Conservation (phyloP, 2,329 filamentous ascomycete genomes). For the Pyrenochaeta sp. region DNA sequence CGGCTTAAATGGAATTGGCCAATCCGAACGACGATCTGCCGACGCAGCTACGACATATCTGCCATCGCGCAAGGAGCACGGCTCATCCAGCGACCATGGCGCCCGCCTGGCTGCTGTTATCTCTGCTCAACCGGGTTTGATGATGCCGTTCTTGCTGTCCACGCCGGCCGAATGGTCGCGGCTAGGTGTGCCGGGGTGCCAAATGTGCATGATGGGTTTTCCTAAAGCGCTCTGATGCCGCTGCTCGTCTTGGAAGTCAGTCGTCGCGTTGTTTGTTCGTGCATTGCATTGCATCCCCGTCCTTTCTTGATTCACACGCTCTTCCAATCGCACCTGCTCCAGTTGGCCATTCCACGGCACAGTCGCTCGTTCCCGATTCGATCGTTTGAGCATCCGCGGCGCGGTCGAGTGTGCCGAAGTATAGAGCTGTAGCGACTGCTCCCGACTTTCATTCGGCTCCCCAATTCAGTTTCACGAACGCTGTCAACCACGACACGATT, state of each 20-base stretch:
- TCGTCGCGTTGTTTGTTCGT: background rate
- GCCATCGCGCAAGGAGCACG: background rate
- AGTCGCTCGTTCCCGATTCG: background rate
- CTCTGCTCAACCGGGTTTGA: background rate
- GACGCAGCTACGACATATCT: background rate
- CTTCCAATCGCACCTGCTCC: background rate
- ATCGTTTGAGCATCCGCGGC: background rate
- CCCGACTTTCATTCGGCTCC: background rate
- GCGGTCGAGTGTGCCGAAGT: background rate
- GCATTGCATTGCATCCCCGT: background rate
- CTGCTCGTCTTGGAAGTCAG: background rate
- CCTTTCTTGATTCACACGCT: background rate
- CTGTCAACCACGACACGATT: background rate
- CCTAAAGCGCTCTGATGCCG: background rate
- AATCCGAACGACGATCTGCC: background rate
- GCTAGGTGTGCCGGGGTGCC: background rate
- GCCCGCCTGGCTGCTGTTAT: background rate
- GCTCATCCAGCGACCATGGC: background rate
- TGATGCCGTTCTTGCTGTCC: background rate
- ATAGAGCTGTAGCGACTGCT: background rate
- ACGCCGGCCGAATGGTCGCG: background rate
- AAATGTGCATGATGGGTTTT: background rate
- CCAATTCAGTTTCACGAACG: background rate
- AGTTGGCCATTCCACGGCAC: background rate
- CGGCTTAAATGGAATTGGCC: conserved; percentile 5